Conservation (phyloP, 345 rosid genomes). For the Lenwebbia sp. region DNA sequence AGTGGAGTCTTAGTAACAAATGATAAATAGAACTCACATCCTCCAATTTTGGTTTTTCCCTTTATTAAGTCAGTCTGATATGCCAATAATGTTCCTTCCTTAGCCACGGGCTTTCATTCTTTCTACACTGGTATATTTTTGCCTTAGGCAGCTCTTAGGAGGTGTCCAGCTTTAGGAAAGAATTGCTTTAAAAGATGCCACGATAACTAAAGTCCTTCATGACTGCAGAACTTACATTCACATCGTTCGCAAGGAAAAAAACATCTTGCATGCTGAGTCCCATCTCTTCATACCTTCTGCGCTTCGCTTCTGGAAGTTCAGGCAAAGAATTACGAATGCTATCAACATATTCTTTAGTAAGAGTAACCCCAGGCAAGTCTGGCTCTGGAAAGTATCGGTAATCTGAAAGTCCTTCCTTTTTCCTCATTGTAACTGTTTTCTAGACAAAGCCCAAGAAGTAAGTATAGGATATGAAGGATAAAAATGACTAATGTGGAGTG, state of each 20-base stretch:
- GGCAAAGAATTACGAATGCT: constrained; percentile 51
- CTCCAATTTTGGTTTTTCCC: neutral
- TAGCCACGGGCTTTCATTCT: neutral
- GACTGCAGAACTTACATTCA: constrained; percentile 35
- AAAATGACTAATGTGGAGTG: neutral
- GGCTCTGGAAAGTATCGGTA: constrained; percentile 96
- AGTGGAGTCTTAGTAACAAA: neutral
- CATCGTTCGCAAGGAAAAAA: constrained; percentile 87
- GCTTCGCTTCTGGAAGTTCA: constrained; percentile 86
- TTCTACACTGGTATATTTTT: neutral
- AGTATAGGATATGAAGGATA: constrained; percentile 1
- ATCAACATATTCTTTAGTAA: constrained; percentile 54
- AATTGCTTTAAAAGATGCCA: neutral
- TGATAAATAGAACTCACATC: neutral
- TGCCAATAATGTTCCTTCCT: neutral
- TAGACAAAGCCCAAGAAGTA: constrained; percentile 16
- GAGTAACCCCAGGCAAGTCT: constrained; percentile 82
- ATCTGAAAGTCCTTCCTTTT: constrained; percentile 94
- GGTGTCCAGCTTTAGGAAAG: neutral
- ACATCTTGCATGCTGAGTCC: constrained; percentile 90
- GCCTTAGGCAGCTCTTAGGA: neutral
- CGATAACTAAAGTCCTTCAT: neutral
- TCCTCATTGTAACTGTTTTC: constrained; percentile 93
- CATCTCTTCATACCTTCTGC: constrained; percentile 76
- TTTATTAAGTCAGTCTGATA: neutral